Evolutionary conservation across 768 basidiomycete species (phyloP).

Genomic region (Macrolepiota albuminosa): DNA sequence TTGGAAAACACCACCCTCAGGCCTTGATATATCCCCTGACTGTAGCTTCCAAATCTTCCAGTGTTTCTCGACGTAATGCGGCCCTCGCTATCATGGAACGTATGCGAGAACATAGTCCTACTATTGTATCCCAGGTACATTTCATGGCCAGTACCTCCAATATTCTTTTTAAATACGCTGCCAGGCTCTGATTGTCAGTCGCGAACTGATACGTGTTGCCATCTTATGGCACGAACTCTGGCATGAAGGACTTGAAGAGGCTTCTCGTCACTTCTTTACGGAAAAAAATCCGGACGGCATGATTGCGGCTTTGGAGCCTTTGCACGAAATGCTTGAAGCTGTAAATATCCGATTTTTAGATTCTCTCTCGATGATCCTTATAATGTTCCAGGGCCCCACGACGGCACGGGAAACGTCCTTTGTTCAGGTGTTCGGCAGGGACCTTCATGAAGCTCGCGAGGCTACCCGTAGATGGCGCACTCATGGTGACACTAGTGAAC

Average conservation of each 20-base stretch:
- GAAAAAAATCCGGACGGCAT: constrained; percentile 97
- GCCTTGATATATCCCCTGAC: constrained; percentile 94
- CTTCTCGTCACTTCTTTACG: constrained; percentile 92
- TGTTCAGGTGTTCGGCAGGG: constrained; percentile 88
- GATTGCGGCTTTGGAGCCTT: constrained; percentile 88
- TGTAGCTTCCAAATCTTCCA: constrained; percentile 95
- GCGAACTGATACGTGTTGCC: constrained; percentile 93
- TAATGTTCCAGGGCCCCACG: constrained; percentile 67
- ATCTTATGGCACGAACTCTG: constrained; percentile 99
- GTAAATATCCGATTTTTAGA: constrained; percentile 35
- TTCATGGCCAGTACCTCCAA: neutral
- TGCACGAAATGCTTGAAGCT: constrained; percentile 89
- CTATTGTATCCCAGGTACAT: constrained; percentile 79
- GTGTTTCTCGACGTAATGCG: constrained; percentile 71
- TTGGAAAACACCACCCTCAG: constrained; percentile 96
- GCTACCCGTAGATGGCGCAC: constrained; percentile 82
- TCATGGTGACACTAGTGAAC: constrained; percentile 81
- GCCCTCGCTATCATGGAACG: constrained; percentile 85
- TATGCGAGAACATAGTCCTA: constrained; percentile 88
- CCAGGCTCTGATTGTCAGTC: constrained; percentile 82
- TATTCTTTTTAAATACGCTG: neutral
- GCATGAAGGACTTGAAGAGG: constrained; percentile 98
- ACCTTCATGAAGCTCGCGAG: constrained; percentile 88
- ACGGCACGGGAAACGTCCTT: constrained; percentile 96
- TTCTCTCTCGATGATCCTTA: neutral